Evolutionary conservation across 768 basidiomycete species (phyloP), one percentile per base, ranked within the genome.

Genomic region (Amanita phalloides): DNA sequence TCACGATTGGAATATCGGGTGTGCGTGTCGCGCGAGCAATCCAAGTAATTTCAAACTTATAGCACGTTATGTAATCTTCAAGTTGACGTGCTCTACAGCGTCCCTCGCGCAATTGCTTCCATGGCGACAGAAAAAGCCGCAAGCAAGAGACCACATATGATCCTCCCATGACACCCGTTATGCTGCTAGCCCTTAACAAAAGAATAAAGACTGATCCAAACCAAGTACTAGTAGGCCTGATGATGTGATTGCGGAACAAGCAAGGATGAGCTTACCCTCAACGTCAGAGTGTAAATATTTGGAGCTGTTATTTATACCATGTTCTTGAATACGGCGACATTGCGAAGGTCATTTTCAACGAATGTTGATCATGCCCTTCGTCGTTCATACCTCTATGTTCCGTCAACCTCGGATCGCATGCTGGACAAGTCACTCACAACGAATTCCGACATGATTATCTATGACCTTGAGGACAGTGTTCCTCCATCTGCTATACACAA

Each of bases 391-490:
- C 78, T 86, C 54, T 86, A 86, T 64, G 92, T 95, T 3, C 92
- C 92, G 2, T 75, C 83, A 4, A 85, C 90, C 1, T 85, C 82
- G 10, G 79, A 85, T 33, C 76, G 79, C 38, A 90, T 91, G 85
- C 78, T 95, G 32, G 70, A 82, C 57, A 94, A 92, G 62, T 87
- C 87, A 0, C 71, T 87, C 42, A 64, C 60, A 8, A 70, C 73
- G 11, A 62, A 67, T 2, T 81, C 90, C 1, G 92, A 95, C 54
- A 74, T 84, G 39, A 71, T 92, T 33, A 84, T 91, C 23, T 93
- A 91, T 60, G 92, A 95, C 69, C 71, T 95, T 10, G 92, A 94
- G 63, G 92, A 95, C 63, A 86, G 86, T 54, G 80, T 94, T 0
- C 69, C 89, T 3, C 84, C 85, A 4, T 69, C 80, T 3, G 74